These are phyloP conservation scores for Mayamaea pseudoterrestris DNA, from an alignment of 108 stramenopile species.

Conservation along the genomic window DNA sequence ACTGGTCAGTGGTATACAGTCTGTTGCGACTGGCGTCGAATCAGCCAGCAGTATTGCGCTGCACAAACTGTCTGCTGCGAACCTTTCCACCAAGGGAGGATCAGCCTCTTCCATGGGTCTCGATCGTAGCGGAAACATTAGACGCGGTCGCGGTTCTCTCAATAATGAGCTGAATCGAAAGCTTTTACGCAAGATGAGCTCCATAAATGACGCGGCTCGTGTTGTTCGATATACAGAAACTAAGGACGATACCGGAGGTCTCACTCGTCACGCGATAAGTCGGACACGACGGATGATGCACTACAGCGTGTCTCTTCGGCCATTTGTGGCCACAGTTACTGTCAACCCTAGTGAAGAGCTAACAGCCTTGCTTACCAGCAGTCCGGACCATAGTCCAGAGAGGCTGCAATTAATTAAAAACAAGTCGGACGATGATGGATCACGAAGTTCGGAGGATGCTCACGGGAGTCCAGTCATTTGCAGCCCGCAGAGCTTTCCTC, in stretches of 20 bases:
- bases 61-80: slow-evolving; percentile 23
- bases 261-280: slow-evolving; percentile 41
- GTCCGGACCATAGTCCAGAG: neutral
- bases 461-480: slow-evolving; percentile 80
- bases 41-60: slow-evolving; percentile 57
- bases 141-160: slow-evolving; percentile 7
- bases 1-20: slow-evolving; percentile 67
- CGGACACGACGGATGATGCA: slow-evolving; percentile 82
- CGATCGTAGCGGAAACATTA: slow-evolving; percentile 4
- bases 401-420: neutral
- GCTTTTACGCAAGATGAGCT: slow-evolving; percentile 43
- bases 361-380: neutral
- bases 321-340: slow-evolving; percentile 75
- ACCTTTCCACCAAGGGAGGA: slow-evolving; percentile 8
- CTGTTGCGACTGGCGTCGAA: slow-evolving; percentile 79
- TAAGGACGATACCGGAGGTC: slow-evolving; percentile 45
- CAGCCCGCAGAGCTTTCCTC: slow-evolving; percentile 93
- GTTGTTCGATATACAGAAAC: slow-evolving; percentile 61
- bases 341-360: neutral
- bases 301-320: slow-evolving; percentile 70
- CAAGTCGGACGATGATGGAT: slow-evolving; percentile 15
- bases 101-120: slow-evolving; percentile 3
- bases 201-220: slow-evolving; percentile 53
- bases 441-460: slow-evolving; percentile 22
- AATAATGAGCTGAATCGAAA: slow-evolving; percentile 7